These are phyloP conservation scores for Onygena corvina DNA, from an alignment of 2,329 filamentous ascomycete species.

Conservation along the genomic window DNA sequence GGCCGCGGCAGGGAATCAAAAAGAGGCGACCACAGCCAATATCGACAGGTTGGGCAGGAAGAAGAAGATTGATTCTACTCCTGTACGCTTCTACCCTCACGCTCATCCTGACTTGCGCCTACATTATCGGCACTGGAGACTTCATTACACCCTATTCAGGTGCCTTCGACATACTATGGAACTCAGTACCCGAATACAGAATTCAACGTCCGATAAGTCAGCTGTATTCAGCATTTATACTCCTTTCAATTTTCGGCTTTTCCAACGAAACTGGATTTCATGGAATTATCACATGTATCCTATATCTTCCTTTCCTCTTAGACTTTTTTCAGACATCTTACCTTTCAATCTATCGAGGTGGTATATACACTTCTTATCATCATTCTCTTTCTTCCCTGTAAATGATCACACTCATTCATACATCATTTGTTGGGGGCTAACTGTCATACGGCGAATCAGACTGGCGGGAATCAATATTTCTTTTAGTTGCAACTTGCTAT, in stretches of 20 bases:
- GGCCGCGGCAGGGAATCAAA: conserved; percentile 36
- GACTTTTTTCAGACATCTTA: conserved; percentile 15
- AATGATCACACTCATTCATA: background rate
- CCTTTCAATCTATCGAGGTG: background rate
- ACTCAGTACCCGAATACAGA: too few species aligned
- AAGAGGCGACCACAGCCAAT: conserved; percentile 32
- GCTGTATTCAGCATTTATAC: background rate
- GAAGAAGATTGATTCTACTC: conserved; percentile 27
- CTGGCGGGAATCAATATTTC: background rate
- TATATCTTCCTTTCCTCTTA: conserved; percentile 11
- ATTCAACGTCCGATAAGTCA: too few species aligned
- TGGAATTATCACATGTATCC: conserved; percentile 4
- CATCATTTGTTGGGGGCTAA: background rate
- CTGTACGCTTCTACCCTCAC: background rate
- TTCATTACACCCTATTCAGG: too few species aligned
- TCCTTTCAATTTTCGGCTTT: background rate
- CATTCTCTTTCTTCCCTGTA: conserved; percentile 10
- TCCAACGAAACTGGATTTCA: background rate
- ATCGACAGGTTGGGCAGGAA: conserved; percentile 37
- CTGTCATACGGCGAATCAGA: background rate
- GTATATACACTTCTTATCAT: conserved; percentile 8
- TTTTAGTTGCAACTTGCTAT: background rate
- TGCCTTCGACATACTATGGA: too few species aligned
- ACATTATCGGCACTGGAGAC: background rate
- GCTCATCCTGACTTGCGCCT: background rate